phyloP scores from a whole-genome alignment of 768 basidiomycete genomes.

The Amanita molliuscula region DNA sequence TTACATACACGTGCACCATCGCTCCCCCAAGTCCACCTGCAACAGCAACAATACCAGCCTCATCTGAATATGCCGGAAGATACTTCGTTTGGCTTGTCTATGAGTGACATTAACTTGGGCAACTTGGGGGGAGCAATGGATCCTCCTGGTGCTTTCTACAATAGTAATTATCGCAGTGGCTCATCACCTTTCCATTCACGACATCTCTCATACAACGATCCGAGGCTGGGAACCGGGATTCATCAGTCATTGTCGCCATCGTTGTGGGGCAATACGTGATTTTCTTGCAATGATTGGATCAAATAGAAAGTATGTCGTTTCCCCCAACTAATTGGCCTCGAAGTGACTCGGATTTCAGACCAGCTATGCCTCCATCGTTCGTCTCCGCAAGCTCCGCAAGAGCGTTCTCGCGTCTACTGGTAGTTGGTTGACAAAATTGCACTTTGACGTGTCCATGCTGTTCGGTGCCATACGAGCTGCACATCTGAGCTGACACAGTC shows the following conservation, averaged over 20 bases:
- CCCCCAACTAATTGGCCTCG: background rate
- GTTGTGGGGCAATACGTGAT: slow-evolving; percentile 6
- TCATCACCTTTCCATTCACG: slow-evolving; percentile 1
- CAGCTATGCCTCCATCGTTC: background rate
- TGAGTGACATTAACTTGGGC: background rate
- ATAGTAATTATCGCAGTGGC: background rate
- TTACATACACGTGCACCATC: background rate
- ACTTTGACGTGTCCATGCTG: background rate
- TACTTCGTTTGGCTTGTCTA: background rate
- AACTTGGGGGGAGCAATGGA: background rate
- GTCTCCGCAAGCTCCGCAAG: background rate
- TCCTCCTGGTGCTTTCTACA: background rate
- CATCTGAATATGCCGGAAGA: background rate
- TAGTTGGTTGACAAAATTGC: background rate
- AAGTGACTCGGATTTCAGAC: background rate
- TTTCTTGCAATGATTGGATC: background rate
- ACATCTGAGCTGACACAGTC: background rate
- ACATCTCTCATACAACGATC: slow-evolving; percentile 5
- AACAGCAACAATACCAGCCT: slow-evolving; percentile 3
- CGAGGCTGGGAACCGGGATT: background rate
- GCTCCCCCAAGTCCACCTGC: background rate
- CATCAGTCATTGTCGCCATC: background rate
- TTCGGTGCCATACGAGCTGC: background rate
- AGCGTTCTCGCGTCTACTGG: background rate
- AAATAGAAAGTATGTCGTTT: background rate